Evolutionary conservation across 2,329 filamentous ascomycete species (phyloP), one percentile per base, ranked within the genome.

Genomic region (Clarireedia sp.): DNA sequence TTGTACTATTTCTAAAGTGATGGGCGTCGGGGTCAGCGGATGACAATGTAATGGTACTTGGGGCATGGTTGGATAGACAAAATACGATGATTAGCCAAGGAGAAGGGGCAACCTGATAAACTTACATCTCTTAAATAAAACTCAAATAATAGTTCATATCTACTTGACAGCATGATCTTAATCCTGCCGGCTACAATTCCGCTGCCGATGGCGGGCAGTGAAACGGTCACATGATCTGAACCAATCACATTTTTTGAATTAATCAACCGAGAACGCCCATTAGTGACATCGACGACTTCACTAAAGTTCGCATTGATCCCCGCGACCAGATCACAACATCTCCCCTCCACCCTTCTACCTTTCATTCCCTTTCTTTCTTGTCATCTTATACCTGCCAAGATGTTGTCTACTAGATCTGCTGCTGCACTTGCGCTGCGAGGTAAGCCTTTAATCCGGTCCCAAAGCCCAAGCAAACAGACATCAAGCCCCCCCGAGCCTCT

Each of bases 351-450:
- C 54, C 33, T 49, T 45, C 43, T 51, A 46, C 49, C 59, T 29
- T 55, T 55, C 48, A 45, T 59, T 64, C 60, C 57, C 51, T 58
- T 60, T 61, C 54, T 61, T 36, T 60, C 57, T 60, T 63, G 56
- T 58, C 57, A 59, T 37, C 48, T 43, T 26, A 37, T 48, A 60
- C 59, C 58, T 58, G 57, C 49, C 62, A 67, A 60, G 62, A 75
- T 75, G 72, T 64, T 74, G 58, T 70, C 69, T 57, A 71, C 72
- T 53, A 69, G 72, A 69, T 70, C 71, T 66, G 68, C 68, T 51
- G 70, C 71, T 64, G 64, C 71, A 54, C 63, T 75, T 67, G 73
- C 70, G 55, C 64, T 75, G 66, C 43, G 43, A 46, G 43, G 43
- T 46, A 46, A 26, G 43, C 29, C 29, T 12, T 14, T 12, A 33